Evolutionary conservation across 768 basidiomycete species (phyloP), one percentile per base, ranked within the genome.

Genomic region (Lactarius indigo): DNA sequence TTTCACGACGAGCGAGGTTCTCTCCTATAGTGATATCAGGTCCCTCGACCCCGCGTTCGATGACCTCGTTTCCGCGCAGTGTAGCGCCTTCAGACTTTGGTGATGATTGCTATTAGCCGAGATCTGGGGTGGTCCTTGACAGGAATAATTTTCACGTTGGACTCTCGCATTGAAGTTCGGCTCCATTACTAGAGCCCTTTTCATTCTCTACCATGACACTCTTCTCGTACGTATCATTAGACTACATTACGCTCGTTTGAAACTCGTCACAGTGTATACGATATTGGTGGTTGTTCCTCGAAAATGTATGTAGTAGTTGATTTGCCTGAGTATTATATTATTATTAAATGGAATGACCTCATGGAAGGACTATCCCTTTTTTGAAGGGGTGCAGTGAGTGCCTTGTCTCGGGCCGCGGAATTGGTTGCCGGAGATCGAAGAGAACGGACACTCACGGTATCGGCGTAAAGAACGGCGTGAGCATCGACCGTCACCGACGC

Each of bases 71-170:
- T 44, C 66, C 66, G 35, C 62, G 62, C 28, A 67, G 66, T 37
- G 61, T 59, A 31, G 66, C 50, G 20, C 41, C 59, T 26, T 68
- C 62, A 18, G 66, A 68, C 10, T 55, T 54, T 64, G 66, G 55
- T 13, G 66, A 64, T 13, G 54, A 64, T 39, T 59, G 42, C 23
- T 33, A 37, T 37, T 58, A 33, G 20, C 31, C 55, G 30, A 17
- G 12, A 9, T 56, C 23, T 39, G 28, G 26, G n/a, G 37, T 26
- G 52, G 42, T 13, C 26, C 26, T 52, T 52, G 50, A 30, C n/a
- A 44, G 37, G 6, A 41, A 44, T 30, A 52, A 52, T 52, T 52
- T 52, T 52, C 50, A 52, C 5, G 5, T 52, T 52, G 6, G 50
- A 17, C 13, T 52, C 13, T 52, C 26, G 50, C 50, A 52, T 52